Percentiles rank a stretch among this genome's conserved stretches.
Evolutionary conservation across 768 basidiomycete genomes (phyloP).

Genomic region (Plicaturopsis crispa): DNA sequence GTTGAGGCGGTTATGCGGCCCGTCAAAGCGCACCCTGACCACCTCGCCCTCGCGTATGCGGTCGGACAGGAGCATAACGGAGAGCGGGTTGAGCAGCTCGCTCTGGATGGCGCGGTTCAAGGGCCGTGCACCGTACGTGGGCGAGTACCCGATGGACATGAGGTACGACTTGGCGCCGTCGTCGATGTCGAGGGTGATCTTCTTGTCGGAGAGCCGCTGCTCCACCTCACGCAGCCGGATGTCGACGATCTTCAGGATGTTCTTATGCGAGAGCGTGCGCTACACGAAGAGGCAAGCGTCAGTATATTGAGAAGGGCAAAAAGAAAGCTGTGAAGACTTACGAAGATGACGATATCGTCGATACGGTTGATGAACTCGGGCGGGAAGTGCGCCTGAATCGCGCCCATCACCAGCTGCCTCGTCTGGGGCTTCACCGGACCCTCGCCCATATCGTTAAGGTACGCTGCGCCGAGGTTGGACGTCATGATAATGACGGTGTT

Average conservation of each 20-base stretch:
- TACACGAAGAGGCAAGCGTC: slow-evolving; percentile 30
- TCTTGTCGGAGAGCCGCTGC: slow-evolving; percentile 67
- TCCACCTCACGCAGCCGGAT: slow-evolving; percentile 83
- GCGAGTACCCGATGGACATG: slow-evolving; percentile 68
- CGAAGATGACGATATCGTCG: slow-evolving; percentile 80
- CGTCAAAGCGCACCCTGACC: slow-evolving; percentile 71
- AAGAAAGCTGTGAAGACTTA: slow-evolving; percentile 20
- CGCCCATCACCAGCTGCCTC: slow-evolving; percentile 61
- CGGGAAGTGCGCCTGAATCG: slow-evolving; percentile 81
- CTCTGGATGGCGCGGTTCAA: slow-evolving; percentile 87
- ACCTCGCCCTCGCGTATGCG: slow-evolving; percentile 76
- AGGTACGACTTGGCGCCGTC: slow-evolving; percentile 71
- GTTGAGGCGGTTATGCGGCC: slow-evolving; percentile 68
- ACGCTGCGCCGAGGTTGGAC: slow-evolving; percentile 80
- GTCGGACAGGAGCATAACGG: slow-evolving; percentile 77
- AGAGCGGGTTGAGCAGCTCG: slow-evolving; percentile 88
- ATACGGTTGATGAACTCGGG: slow-evolving; percentile 92
- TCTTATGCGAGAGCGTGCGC: slow-evolving; percentile 70
- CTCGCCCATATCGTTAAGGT: slow-evolving; percentile 66
- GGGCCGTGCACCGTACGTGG: slow-evolving; percentile 87
- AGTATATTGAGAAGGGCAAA: slow-evolving; percentile 7
- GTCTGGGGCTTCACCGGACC: slow-evolving; percentile 60
- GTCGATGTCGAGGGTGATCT: slow-evolving; percentile 76
- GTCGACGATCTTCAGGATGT: slow-evolving; percentile 83
- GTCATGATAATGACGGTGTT: slow-evolving; percentile 96